phyloP scores from a whole-genome alignment of 208 protist species.

The Zelonia costaricensis region DNA sequence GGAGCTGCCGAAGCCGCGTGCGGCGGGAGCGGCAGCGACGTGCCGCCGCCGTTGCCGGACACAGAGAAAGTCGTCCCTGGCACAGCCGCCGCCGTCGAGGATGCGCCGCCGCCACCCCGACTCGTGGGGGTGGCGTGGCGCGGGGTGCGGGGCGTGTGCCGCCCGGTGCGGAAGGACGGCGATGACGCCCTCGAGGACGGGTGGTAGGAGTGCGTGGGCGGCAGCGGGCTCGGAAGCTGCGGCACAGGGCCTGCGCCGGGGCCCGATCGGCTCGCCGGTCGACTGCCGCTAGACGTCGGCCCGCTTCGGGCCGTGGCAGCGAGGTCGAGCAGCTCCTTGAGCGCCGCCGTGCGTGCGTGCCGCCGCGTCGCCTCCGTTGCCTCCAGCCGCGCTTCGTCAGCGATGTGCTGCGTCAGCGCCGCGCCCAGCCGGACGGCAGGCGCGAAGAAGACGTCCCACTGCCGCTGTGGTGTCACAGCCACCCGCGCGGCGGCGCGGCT shows the following conservation, averaged over 20 bases:
- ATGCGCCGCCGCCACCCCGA: too few relatives aligned
- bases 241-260: neutral
- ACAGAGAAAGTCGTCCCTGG: too few relatives aligned
- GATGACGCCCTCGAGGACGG: neutral
- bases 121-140: too few relatives aligned
- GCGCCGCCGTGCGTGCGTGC: conserved; percentile 1
- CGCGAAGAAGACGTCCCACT: conserved; percentile 19
- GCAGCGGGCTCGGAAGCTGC: neutral
- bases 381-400: neutral
- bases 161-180: neutral
- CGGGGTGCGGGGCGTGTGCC: conserved; percentile 11
- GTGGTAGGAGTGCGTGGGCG: neutral
- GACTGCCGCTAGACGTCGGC: neutral
- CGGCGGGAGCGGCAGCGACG: too few relatives aligned
- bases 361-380: conserved; percentile 9
- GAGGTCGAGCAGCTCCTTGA: too few relatives aligned
- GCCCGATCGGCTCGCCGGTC: neutral
- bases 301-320: too few relatives aligned
- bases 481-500: conserved; percentile 3
- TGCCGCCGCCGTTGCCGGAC: too few relatives aligned
- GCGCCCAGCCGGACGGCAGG: neutral
- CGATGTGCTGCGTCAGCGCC: conserved; percentile 3
- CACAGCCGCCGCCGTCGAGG: too few relatives aligned
- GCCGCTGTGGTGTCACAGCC: conserved; percentile 2
- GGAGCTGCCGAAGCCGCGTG: too few relatives aligned